Percentiles rank a stretch among this genome's conserved stretches.
Evolutionary conservation across 2,329 filamentous ascomycete species (phyloP).

Genomic region (Pseudocercospora eumusae): DNA sequence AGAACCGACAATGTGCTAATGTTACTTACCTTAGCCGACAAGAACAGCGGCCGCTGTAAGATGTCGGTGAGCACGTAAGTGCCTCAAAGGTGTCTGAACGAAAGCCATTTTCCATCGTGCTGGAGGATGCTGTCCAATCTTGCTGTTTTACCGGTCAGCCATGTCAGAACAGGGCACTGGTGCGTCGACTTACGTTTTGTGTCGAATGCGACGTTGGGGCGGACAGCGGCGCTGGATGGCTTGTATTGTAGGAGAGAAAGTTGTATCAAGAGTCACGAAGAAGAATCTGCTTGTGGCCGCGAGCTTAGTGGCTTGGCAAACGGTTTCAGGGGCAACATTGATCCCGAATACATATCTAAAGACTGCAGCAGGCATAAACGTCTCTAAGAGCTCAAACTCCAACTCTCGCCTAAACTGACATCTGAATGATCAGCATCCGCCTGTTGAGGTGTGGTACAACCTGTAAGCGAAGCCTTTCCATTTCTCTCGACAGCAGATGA

Average conservation of each 20-base stretch:
- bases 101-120: neutral
- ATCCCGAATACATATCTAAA: neutral
- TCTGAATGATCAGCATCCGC: neutral
- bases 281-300: neutral
- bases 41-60: neutral
- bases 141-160: neutral
- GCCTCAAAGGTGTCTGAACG: neutral
- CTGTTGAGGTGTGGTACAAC: neutral
- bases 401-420: neutral
- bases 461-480: neutral
- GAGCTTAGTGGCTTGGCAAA: neutral
- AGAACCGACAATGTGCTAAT: neutral
- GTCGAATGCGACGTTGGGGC: neutral
- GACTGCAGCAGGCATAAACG: neutral
- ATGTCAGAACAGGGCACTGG: neutral
- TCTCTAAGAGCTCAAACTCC: neutral
- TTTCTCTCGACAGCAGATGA: too few species aligned
- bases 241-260: neutral
- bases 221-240: neutral
- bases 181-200: neutral
- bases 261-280: neutral
- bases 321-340: conserved; percentile 4
- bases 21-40: neutral
- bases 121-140: neutral
- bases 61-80: neutral